A percentile compares a stretch with the other conserved stretches of the same genome.
Conservation (phyloP, 2,329 filamentous ascomycete species). For the Colletotrichum higginsianum region DNA sequence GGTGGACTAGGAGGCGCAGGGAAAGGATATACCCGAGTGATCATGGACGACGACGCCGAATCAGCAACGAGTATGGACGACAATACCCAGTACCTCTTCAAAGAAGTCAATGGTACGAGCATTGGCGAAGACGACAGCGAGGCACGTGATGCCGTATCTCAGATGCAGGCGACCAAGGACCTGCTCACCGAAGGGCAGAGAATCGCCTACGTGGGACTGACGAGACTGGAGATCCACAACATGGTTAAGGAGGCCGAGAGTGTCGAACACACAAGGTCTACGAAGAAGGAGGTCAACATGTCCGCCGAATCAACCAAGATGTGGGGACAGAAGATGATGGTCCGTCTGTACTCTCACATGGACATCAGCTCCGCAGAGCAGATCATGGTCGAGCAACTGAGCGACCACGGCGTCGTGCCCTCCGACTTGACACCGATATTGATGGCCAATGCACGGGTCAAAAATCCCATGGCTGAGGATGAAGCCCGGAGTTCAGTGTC, state of each 20-base stretch:
- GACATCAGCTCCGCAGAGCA: conserved; percentile 93
- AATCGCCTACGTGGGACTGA: conserved; percentile 95
- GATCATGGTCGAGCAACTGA: conserved; percentile 98
- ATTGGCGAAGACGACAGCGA: conserved; percentile 82
- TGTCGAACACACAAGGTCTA: conserved; percentile 72
- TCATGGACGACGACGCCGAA: conserved; percentile 93
- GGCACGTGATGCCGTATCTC: conserved; percentile 85
- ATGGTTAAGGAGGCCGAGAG: conserved; percentile 80
- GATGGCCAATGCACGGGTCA: conserved; percentile 92
- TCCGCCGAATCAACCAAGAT: conserved; percentile 87
- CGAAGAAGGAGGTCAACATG: conserved; percentile 80
- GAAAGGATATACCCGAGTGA: conserved; percentile 95
- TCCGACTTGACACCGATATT: conserved; percentile 86
- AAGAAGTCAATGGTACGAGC: conserved; percentile 73
- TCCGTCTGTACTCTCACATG: conserved; percentile 95
- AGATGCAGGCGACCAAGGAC: conserved; percentile 96
- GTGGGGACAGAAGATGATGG: conserved; percentile 99
- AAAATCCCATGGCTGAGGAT: conserved; percentile 85
- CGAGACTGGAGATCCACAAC: conserved; percentile 82
- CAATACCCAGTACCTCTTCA: conserved; percentile 96
- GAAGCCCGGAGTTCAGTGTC: conserved; percentile 21
- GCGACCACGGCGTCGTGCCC: conserved; percentile 90
- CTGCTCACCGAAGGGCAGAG: conserved; percentile 95
- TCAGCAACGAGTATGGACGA: conserved; percentile 98
- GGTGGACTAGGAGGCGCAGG: conserved; percentile 87